These are phyloP conservation scores for Endothia cerciana DNA, from an alignment of 2,329 filamentous ascomycete species.

Conservation along the genomic window DNA sequence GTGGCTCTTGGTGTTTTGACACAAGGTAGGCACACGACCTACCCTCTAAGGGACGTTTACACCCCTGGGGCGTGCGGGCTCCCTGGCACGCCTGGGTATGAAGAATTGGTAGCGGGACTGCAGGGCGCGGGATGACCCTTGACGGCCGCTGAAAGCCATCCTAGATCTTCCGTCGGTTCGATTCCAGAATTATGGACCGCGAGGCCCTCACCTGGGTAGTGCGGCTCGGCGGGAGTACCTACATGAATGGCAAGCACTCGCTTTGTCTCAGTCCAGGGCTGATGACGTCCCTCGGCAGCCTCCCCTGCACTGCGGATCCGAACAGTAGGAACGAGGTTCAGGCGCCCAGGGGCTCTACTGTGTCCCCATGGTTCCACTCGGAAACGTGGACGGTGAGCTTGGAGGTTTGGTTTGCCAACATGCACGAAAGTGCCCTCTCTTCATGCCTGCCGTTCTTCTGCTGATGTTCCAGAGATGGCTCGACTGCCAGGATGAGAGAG, in stretches of 20 bases:
- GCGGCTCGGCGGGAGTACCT: background rate
- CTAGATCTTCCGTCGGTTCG: background rate
- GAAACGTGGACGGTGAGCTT: slow-evolving; percentile 4
- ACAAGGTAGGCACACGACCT: background rate
- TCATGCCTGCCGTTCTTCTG: background rate
- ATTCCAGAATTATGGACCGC: background rate
- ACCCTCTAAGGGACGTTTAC: too few species aligned
- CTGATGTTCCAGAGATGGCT: slow-evolving; percentile 18
- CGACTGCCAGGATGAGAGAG: slow-evolving; percentile 5
- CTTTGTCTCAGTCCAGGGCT: slow-evolving; percentile 9
- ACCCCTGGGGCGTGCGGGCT: background rate
- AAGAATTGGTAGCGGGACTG: background rate
- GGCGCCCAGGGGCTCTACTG: background rate
- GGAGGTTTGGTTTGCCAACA: background rate
- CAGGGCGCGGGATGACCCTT: background rate
- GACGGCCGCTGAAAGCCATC: background rate
- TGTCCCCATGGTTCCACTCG: background rate
- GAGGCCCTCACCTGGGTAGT: too few species aligned
- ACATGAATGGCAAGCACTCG: background rate
- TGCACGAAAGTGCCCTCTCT: background rate
- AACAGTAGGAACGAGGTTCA: background rate
- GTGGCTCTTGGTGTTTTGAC: slow-evolving; percentile 8
- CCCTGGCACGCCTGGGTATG: background rate
- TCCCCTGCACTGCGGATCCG: background rate
- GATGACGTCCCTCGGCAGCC: background rate